Conservation (phyloP, 176 grass and related monocot species). For the Guadua angustifolia region DNA sequence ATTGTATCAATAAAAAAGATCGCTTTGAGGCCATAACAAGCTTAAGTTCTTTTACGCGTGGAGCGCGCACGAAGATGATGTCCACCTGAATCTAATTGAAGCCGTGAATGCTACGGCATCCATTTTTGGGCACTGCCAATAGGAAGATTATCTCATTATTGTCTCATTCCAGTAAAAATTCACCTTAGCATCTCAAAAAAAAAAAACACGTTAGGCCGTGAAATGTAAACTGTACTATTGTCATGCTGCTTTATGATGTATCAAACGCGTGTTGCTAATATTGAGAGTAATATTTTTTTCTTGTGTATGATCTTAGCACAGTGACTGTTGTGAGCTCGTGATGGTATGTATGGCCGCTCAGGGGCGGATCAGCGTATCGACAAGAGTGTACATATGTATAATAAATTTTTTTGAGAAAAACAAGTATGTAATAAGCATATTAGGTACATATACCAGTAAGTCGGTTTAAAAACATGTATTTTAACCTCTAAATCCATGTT, state of each 20-base stretch:
- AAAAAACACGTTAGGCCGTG: background rate
- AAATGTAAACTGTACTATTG: background rate
- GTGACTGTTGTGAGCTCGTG: background rate
- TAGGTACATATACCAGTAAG: too few relatives aligned
- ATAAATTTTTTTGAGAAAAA: too few relatives aligned
- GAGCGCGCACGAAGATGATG: background rate
- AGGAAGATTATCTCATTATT: background rate
- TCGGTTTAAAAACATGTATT: too few relatives aligned
- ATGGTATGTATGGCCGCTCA: background rate
- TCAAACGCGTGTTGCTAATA: background rate
- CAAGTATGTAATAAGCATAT: too few relatives aligned
- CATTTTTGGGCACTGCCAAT: background rate
- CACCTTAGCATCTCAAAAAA: background rate
- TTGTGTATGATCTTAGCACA: background rate
- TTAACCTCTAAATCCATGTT: too few relatives aligned
- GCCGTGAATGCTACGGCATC: background rate
- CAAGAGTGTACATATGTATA: too few relatives aligned
- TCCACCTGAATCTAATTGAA: background rate
- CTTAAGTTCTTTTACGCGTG: background rate
- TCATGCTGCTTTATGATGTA: background rate
- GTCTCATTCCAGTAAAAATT: background rate
- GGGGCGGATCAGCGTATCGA: too few relatives aligned
- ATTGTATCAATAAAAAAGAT: conserved; percentile 11
- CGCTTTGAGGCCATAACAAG: background rate
- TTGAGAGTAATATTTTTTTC: too few relatives aligned